phyloP scores from a whole-genome alignment of 2,329 filamentous ascomycete genomes.

The Trichoderma gracile region DNA sequence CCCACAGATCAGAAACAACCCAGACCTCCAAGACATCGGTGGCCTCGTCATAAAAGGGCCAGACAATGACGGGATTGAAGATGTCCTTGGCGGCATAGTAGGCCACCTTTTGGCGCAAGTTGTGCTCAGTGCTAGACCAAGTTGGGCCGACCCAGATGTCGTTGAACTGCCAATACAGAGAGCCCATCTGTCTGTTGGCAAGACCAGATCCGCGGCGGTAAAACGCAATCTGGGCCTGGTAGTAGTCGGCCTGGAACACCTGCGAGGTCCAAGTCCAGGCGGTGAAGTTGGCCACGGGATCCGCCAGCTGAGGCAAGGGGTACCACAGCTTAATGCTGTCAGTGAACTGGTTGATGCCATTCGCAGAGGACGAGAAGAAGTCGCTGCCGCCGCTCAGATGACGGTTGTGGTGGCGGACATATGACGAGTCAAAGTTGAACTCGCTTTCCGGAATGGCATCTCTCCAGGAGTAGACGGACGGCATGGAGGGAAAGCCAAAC shows the following conservation, averaged over 20 bases:
- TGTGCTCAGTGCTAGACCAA: constrained; percentile 64
- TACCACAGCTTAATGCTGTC: constrained; percentile 57
- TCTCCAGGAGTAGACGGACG: constrained; percentile 58
- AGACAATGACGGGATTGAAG: constrained; percentile 60
- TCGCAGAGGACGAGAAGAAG: constrained; percentile 1
- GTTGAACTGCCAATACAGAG: constrained; percentile 65
- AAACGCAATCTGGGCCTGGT: constrained; percentile 60
- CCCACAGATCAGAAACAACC: constrained; percentile 28
- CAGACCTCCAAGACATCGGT: constrained; percentile 23
- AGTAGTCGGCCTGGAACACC: constrained; percentile 64
- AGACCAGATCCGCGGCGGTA: constrained; percentile 60
- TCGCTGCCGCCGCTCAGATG: constrained; percentile 36
- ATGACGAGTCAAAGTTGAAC: constrained; percentile 58
- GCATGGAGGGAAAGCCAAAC: constrained; percentile 65
- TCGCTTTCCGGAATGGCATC: constrained; percentile 53
- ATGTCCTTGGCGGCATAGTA: constrained; percentile 60
- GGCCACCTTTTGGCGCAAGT: constrained; percentile 63
- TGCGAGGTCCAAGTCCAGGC: constrained; percentile 63
- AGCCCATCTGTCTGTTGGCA: constrained; percentile 59
- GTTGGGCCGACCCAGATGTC: constrained; percentile 66
- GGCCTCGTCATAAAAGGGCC: constrained; percentile 31
- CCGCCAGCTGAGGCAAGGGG: constrained; percentile 53
- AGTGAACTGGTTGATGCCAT: constrained; percentile 59
- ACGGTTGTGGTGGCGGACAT: constrained; percentile 58
- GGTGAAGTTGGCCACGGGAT: constrained; percentile 58